Base-by-base conservation (phyloP, 1,284 basidiomycete species). In the Laetiporus sulphureus region DNA sequence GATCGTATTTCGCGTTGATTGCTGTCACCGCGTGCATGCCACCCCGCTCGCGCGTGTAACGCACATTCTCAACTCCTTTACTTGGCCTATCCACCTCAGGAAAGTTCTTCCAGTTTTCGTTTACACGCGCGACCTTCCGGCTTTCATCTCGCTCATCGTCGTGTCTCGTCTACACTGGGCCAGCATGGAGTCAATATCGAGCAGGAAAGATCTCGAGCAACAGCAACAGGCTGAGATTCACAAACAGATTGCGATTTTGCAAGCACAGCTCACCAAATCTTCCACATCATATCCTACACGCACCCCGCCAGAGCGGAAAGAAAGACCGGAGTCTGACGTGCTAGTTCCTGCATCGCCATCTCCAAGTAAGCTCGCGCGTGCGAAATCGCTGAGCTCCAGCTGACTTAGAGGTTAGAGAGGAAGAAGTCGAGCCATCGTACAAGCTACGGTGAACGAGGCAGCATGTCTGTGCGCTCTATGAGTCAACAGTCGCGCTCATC, bases 291-390 rank as follows among this genome's bases (percentile, higher is more conserved):
- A 35, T 21, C 22, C 36, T 8, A 22, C 48, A 15, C 32, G 63
- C 16, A 48, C 56, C 5, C 73, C 76, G 5, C 73, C 75, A 11
- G 76, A 77, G 57, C 65, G 75, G 45, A 77, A 71, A 54, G 25
- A 7, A n/a, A n/a, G n/a, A 27, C 13, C 25, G 25, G 61, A 65
- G 36, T 50, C 62, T 6, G 60, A 59, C 1, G 53, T 77, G 5
- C 59, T 87, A 3, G 82, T 72, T 1, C 82, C 82, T 19, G 62
- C 73, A 0, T 84, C 83, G 2, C 84, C 83, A 13, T 83, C 83
- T 33, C 79, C 79, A 3, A 82, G 83, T 85, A 50, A 58, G 75
- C 59, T 12, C 18, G n/a, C 3, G 31, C 15, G 29, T 5, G 11
- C 24, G 22, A 8, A 18, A 8, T 13, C 18, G 21, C 16, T 21